Conservation (phyloP, 306 rosid species). For the Macrotyloma uniflorum region DNA sequence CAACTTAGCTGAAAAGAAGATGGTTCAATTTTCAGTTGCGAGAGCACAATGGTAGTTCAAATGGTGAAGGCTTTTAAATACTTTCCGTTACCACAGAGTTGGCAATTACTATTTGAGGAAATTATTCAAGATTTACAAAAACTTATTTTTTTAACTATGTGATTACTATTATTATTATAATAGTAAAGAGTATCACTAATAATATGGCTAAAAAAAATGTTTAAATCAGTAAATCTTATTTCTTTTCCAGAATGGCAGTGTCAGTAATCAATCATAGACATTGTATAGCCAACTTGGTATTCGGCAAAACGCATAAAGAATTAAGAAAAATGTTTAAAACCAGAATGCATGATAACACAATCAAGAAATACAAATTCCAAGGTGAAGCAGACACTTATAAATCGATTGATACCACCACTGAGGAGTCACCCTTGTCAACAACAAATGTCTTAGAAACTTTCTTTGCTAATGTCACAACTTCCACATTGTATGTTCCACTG, state of each 20-base stretch:
- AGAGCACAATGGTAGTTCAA: background rate
- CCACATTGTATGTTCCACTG: conserved; percentile 69
- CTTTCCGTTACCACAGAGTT: no score
- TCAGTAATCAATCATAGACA: conserved; percentile 5
- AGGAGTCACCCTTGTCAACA: conserved; percentile 74
- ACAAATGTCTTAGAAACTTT: conserved; percentile 64
- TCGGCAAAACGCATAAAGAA: background rate
- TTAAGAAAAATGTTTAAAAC: background rate
- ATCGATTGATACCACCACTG: conserved; percentile 61
- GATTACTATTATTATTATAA: no score
- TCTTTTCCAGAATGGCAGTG: background rate
- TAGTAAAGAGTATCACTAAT: no score
- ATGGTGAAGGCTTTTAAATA: no score
- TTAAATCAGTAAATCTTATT: no score
- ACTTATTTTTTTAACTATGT: no score
- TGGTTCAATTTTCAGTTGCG: background rate
- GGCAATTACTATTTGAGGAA: no score
- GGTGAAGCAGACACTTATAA: conserved; percentile 35
- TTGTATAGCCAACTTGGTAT: conserved; percentile 9
- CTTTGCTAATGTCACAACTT: conserved; percentile 54
- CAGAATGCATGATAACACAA: conserved; percentile 30
- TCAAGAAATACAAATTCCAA: background rate
- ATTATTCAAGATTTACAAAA: no score
- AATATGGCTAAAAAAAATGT: no score
- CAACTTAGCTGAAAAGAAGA: no score